Conservation (phyloP, 257 asterid species). For the Solanum peruvianum region DNA sequence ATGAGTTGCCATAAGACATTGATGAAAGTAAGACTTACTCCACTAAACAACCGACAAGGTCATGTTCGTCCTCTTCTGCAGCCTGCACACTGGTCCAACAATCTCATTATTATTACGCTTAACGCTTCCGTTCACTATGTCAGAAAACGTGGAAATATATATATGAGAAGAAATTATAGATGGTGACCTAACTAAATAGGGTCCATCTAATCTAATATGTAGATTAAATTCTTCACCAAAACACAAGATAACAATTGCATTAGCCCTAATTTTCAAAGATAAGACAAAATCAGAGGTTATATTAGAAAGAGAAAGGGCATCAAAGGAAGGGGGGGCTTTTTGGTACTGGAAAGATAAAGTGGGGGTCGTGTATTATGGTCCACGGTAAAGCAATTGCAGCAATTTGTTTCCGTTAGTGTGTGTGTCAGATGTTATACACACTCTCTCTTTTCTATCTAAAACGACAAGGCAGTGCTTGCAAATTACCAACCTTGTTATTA, state of each 20-base stretch:
- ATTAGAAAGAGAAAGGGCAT: not conserved
- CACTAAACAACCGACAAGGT: constrained; percentile 55
- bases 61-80: constrained; percentile 35
- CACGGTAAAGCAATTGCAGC: constrained; percentile 11
- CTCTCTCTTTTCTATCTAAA: not conserved
- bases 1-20: constrained; percentile 4
- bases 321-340: not conserved
- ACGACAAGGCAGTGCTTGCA: not conserved
- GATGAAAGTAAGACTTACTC: constrained; percentile 19
- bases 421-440: constrained; percentile 10
- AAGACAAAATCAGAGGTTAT: not conserved
- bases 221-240: not conserved
- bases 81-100: constrained; percentile 38
- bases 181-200: not conserved
- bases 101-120: constrained; percentile 21
- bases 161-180: not conserved
- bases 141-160: not conserved
- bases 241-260: not conserved
- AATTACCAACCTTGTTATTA: not conserved
- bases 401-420: constrained; percentile 14
- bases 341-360: constrained; percentile 11
- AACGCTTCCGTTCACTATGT: not conserved
- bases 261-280: not conserved
- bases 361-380: constrained; percentile 12
- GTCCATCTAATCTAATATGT: not conserved